Conservation (phyloP, 805 yeast species). For the Suhomyces sp. region DNA sequence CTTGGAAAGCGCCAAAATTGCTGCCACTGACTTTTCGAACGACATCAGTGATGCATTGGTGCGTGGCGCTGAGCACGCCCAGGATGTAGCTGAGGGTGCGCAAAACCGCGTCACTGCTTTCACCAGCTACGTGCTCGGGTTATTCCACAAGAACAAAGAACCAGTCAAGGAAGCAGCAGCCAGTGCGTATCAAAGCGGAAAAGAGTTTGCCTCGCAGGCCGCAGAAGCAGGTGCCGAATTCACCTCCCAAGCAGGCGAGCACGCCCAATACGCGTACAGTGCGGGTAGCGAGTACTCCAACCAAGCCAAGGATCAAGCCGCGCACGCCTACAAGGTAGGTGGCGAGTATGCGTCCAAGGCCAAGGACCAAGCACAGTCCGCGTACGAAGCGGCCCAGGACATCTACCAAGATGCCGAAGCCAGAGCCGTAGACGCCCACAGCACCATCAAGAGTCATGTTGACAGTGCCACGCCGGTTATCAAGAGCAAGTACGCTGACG, state of each 20-base stretch:
- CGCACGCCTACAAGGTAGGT: conserved; percentile 1
- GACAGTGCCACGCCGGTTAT: neutral
- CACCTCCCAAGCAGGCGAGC: neutral
- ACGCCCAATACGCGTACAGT: conserved; percentile 7
- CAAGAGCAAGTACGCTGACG: conserved; percentile 1
- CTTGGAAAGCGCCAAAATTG: conserved; percentile 11
- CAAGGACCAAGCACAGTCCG: conserved; percentile 4
- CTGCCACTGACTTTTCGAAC: conserved; percentile 12
- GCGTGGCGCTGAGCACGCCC: conserved; percentile 6
- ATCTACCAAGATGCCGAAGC: neutral
- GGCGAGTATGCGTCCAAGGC: neutral
- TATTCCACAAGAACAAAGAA: neutral
- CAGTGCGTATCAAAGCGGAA: neutral
- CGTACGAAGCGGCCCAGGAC: conserved; percentile 3
- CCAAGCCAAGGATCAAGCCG: conserved; percentile 1
- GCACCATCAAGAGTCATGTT: neutral
- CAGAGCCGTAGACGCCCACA: neutral
- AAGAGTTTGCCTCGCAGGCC: conserved; percentile 2
- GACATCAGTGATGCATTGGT: conserved; percentile 7
- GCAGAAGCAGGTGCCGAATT: neutral
- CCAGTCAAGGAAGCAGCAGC: neutral
- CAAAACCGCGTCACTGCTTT: neutral
- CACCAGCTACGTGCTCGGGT: neutral
- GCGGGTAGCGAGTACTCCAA: conserved; percentile 5
- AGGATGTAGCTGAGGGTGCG: conserved; percentile 1